Percentiles rank a stretch among this genome's conserved stretches.
Evolutionary conservation across 2,329 filamentous ascomycete genomes (phyloP).

Genomic region (Elsinoe arachidis): DNA sequence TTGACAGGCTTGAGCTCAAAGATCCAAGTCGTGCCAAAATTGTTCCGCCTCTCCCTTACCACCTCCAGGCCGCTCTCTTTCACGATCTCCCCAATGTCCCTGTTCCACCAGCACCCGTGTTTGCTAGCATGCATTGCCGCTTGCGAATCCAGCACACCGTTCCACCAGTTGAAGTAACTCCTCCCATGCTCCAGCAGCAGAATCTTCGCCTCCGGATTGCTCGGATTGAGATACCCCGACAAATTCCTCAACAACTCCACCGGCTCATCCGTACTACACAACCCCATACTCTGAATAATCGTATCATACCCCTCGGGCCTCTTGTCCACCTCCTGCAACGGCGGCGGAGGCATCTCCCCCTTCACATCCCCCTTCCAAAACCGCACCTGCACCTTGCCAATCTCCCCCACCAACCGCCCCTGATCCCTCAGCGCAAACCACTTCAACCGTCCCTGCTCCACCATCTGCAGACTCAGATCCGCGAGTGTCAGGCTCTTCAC

Average conservation of each 20-base stretch:
- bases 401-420: conserved; percentile 14
- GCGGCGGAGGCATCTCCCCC: conserved; percentile 35
- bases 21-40: conserved; percentile 43
- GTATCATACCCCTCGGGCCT: conserved; percentile 36
- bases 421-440: conserved; percentile 35
- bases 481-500: conserved; percentile 38
- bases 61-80: conserved; percentile 41
- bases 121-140: conserved; percentile 40
- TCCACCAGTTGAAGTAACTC: conserved; percentile 40
- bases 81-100: conserved; percentile 42
- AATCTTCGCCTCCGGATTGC: conserved; percentile 38
- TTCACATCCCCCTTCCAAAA: conserved; percentile 39
- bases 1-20: conserved; percentile 36
- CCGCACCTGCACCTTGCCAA: conserved; percentile 18
- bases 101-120: conserved; percentile 46
- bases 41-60: conserved; percentile 36
- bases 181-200: conserved; percentile 44
- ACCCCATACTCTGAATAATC: conserved; percentile 44
- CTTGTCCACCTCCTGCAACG: conserved; percentile 19
- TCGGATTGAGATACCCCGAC: conserved; percentile 29
- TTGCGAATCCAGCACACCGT: conserved; percentile 37
- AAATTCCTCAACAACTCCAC: conserved; percentile 38
- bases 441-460: conserved; percentile 40
- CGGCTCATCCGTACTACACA: conserved; percentile 41
- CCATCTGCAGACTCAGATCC: conserved; percentile 41